Percentiles rank a stretch among this genome's conserved stretches.
Conservation (phyloP, 163 green algal species). For the Scenedesmus sp. region DNA sequence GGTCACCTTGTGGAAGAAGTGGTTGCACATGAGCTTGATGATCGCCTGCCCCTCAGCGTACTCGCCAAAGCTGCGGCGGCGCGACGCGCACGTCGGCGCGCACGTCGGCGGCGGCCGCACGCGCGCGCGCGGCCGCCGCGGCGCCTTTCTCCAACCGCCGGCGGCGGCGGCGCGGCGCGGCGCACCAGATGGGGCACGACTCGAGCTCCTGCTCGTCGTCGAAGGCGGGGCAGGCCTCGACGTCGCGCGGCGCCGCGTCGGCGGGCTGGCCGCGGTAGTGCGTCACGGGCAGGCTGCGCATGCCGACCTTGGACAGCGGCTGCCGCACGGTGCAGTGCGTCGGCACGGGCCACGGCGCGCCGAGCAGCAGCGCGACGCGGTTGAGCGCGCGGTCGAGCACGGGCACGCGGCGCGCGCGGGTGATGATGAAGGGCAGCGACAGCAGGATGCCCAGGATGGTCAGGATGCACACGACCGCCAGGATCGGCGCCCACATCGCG, state of each 20-base stretch:
- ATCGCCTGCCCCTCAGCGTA: slow-evolving; percentile 8
- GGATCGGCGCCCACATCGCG: slow-evolving; percentile 27
- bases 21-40: slow-evolving; percentile 14
- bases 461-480: slow-evolving; percentile 10
- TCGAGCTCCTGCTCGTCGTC: slow-evolving; percentile 12
- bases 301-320: not conserved
- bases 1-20: slow-evolving; percentile 30
- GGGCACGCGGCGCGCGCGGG: not conserved
- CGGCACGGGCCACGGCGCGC: not conserved
- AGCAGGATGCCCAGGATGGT: slow-evolving; percentile 15
- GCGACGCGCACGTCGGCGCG: too few species aligned
- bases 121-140: too few species aligned
- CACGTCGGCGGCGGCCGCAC: too few species aligned
- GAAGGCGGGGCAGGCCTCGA: too few species aligned
- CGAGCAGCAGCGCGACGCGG: not conserved
- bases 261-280: not conserved
- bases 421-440: slow-evolving; percentile 21
- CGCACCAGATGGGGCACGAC: slow-evolving; percentile 19
- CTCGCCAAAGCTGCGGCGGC: too few species aligned
- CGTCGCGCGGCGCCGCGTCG: not conserved
- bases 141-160: too few species aligned
- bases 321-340: not conserved
- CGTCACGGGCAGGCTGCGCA: not conserved
- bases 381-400: not conserved
- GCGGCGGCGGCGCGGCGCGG: too few species aligned